Evolutionary conservation across 345 rosid species (phyloP), one percentile per base, ranked within the genome.

Genomic region (Mercurialis annua): DNA sequence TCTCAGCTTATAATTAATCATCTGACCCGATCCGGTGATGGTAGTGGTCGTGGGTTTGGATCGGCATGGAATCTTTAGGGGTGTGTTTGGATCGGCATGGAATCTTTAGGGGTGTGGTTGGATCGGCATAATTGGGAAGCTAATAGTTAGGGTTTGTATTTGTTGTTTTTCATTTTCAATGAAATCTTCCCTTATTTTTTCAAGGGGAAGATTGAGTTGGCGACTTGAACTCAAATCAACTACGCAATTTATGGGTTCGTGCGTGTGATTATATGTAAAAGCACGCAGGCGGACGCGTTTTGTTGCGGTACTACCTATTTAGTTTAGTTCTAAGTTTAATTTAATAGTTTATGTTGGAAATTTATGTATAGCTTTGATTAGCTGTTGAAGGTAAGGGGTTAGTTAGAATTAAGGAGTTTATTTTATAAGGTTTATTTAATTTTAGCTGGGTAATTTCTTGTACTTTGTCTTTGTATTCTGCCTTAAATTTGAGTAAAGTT

Each of bases 151-250:
- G 29, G 73, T 58, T 72, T 72, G 67, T 58, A 65, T 74, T 40
- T 66, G 42, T 42, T 68, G 21, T 64, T 38, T 65, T 66, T 75
- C 65, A n/a, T n/a, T n/a, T n/a, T n/a, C 4, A 76, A 70, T 38
- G 18, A n/a, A n/a, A 34, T 69, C 59, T 34, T 91, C 97, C 81
- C 82, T 84, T 88, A 88, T 91, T 88, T 91, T 91, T 91, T 91
- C 91, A 83, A 83, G 77, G 92, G 97, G 92, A 67, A 21, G 75
- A 53, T 80, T 72, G 82, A 68, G 75, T 72, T 81, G 62, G 75
- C 74, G 11, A 40, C 8, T 40, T 36, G 40, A 36, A 36, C 40
- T 36, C 5, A 4, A 62, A 80, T 79, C 77, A 68, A 75, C 54
- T 71, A 51, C 34, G 57, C 48, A 33, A 17, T 40, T 10, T 48